Base-by-base conservation (phyloP, 805 yeast genomes). In the Ogataea degrootiae region DNA sequence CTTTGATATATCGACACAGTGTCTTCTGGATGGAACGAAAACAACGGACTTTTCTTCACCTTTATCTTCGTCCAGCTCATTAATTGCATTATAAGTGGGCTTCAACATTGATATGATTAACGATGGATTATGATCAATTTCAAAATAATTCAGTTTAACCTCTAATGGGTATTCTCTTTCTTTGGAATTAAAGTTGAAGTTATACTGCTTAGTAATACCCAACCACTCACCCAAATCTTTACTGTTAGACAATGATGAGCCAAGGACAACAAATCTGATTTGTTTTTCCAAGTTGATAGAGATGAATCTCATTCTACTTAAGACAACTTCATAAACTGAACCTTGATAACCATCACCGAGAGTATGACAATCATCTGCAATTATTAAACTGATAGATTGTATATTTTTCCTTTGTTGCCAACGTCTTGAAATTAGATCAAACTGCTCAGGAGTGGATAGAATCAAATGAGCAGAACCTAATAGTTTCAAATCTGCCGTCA, bases 221-320 rank as follows among this genome's bases (percentile, higher is more conserved):
- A 94, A 65, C 97, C 98, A 94, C 45, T 84, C 87, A 1, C 87
- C 92, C 48, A 91, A 66, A 53, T 88, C 96, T 44, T 79, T 73
- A 3, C 85, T 87, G 59, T 83, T 86, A 0, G 94, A 80, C 37
- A 92, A 62, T 2, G 96, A 80, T 0, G 80, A 73, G 0, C 87
- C 73, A 22, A 92, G 67, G 0, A 80, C 91, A n/a, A 92, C 77
- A 23, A 90, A 63, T 53, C 98, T 68, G 6, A 79, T 53, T 1
- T 70, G 61, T 2, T 67, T 70, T 34, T 82, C 85, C n/a, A 83
- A 60, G 54, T 87, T 94, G 1, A 78, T 72, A 0, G 82, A 70
- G 62, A 90, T 79, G 51, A 85, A 80, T 50, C 85, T 72, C 78
- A 87, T 75, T 55, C 98, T 72, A 1, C 94, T 73, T 5, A 92